Percentiles rank a stretch among this genome's conserved stretches.
phyloP scores from a whole-genome alignment of 2,329 filamentous ascomycete genomes.

The Pyrenophora seminiperda region DNA sequence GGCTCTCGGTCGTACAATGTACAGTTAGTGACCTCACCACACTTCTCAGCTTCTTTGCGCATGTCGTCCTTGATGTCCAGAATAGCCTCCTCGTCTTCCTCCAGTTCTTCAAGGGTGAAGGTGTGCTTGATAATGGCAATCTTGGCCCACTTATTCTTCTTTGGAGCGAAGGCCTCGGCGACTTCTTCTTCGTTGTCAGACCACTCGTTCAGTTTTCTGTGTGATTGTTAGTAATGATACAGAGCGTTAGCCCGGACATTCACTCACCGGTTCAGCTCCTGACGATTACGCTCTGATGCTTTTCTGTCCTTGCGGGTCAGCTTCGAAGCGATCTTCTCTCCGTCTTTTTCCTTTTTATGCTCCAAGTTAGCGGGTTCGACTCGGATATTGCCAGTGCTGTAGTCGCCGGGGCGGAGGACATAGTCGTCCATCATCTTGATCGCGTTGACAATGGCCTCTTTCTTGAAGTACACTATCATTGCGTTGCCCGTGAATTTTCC shows the following conservation, averaged over 20 bases:
- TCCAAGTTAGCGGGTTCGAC: constrained; percentile 86
- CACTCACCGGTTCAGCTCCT: constrained; percentile 74
- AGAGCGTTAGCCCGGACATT: background rate
- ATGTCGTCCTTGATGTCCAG: constrained; percentile 96
- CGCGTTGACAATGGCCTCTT: constrained; percentile 86
- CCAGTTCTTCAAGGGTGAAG: constrained; percentile 85
- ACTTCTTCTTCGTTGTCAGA: constrained; percentile 75
- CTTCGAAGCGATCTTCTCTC: constrained; percentile 51
- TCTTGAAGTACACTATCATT: constrained; percentile 91
- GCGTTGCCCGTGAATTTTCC: constrained; percentile 94
- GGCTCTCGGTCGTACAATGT: constrained; percentile 86
- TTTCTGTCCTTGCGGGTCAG: constrained; percentile 72
- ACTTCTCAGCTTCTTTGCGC: constrained; percentile 82
- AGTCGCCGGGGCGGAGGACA: constrained; percentile 71
- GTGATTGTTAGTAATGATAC: constrained; percentile 7
- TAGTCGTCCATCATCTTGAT: constrained; percentile 81
- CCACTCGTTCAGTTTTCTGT: constrained; percentile 90
- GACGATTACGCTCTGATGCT: constrained; percentile 88
- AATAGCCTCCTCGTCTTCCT: constrained; percentile 80
- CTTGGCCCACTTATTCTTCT: constrained; percentile 71
- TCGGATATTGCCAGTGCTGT: constrained; percentile 63
- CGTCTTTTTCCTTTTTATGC: constrained; percentile 86
- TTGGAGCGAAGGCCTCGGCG: constrained; percentile 47
- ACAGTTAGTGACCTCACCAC: constrained; percentile 88
- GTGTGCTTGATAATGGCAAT: constrained; percentile 88